Evolutionary conservation across 2,329 filamentous ascomycete genomes (phyloP), one percentile per base, ranked within the genome.

Genomic region (Cladophialophora psammophila): DNA sequence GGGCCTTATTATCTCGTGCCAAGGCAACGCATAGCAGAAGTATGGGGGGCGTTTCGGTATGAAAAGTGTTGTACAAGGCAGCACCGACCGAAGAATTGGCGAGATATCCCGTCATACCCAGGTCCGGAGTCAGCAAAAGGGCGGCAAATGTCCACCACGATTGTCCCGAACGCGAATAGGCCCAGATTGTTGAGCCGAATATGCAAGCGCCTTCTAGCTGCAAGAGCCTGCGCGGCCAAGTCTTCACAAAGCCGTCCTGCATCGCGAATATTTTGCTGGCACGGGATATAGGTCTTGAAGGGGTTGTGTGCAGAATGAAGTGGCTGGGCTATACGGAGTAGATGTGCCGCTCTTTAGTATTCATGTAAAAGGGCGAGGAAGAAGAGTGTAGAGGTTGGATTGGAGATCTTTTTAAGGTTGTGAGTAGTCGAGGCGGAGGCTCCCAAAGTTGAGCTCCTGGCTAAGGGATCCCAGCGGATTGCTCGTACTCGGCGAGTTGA

Each of bases 141-240:
- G 31, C 59, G 53, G 58, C 68, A 59, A 69, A 69, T 13, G 57
- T 58, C 68, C 60, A 65, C 65, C 65, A 68, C 26, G 68, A 65
- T 15, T 36, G 36, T 32, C 53, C 38, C 54, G 40, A 26, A 55
- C 56, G 67, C 7, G 42, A 60, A 42, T 69, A 69, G 40, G 64
- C 66, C 58, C 59, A 69, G 55, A 69, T 59, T 26, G 66, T 59
- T 15, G 59, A 45, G 36, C 63, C 59, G 38, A 69, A 60, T 32
- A 69, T 60, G 45, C 52, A 59, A 34, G 66, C 64, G 2, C 66
- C 66, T 60, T 69, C 66, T 4, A 69, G 48, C 34, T 36, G 63
- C 53, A 69, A 57, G 3, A 69, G 66, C 36, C 45, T 32, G 32
- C 59, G 59, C 26, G 66, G 66, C 66, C 66, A 69, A 12, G 59